A percentile compares a stretch with the other conserved stretches of the same genome.
Evolutionary conservation across 805 yeast species (phyloP).

Genomic region (Candida pini): DNA sequence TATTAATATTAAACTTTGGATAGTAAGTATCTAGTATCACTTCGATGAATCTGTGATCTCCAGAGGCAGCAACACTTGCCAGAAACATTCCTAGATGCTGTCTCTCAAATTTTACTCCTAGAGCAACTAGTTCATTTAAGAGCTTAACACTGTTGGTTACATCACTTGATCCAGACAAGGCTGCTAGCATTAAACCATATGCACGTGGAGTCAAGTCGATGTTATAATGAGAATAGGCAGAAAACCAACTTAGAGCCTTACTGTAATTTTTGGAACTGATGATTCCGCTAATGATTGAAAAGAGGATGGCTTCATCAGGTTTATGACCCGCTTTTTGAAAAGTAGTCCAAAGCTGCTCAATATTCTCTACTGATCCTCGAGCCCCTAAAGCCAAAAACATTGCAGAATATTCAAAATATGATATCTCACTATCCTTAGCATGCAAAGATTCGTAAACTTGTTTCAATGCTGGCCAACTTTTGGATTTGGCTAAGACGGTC

Average conservation of each 20-base stretch:
- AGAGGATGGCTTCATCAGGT: constrained; percentile 40
- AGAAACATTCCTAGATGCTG: constrained; percentile 16
- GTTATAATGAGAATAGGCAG: constrained; percentile 28
- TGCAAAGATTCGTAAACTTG: constrained; percentile 50
- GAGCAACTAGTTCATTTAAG: constrained; percentile 21
- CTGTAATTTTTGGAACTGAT: constrained; percentile 31
- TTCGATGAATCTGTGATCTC: constrained; percentile 22
- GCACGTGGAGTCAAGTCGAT: constrained; percentile 25
- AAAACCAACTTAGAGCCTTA: constrained; percentile 32
- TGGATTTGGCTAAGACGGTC: constrained; percentile 14
- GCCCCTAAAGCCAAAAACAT: no score
- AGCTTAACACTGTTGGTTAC: constrained; percentile 29
- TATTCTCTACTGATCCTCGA: constrained; percentile 38
- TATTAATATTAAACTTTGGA: constrained; percentile 18
- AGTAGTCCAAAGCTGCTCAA: constrained; percentile 35
- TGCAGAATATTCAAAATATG: constrained; percentile 56
- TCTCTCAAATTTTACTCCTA: constrained; percentile 7
- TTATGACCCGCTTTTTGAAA: constrained; percentile 37
- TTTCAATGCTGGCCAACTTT: constrained; percentile 48
- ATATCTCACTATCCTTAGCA: constrained; percentile 56
- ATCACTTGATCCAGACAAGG: constrained; percentile 34
- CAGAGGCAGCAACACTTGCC: constrained; percentile 14
- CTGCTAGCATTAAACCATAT: constrained; percentile 30
- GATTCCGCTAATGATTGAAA: constrained; percentile 41
- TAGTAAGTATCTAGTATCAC: constrained; percentile 15